Evolutionary conservation across 768 basidiomycete species (phyloP), one percentile per base, ranked within the genome.

Genomic region (Phanerodontia chrysosporium): DNA sequence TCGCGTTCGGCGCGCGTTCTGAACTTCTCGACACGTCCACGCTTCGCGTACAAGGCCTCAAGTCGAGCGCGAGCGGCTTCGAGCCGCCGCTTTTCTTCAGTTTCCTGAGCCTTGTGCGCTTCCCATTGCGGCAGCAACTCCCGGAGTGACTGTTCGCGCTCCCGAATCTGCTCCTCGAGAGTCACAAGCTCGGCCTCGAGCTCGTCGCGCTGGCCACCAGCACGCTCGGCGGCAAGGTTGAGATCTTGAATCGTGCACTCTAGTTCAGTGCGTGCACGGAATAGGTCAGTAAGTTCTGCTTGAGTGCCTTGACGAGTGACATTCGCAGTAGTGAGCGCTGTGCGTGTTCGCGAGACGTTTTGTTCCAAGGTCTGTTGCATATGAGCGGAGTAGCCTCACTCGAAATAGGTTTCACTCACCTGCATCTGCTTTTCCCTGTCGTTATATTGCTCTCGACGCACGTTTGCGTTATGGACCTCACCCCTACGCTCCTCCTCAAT

Each of bases 1-100:
- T 99, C 96, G 8, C 97, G 85, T 66, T 95, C 93, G 0, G 80
- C 78, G 66, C 86, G 87, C 14, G 90, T 91, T 22, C 85, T 76
- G 76, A 97, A 99, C 66, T 89, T 90, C 52, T 85, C 84, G 39
- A 88, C 78, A 22, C 97, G 88, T 1, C 95, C 95, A 70, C 93
- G 94, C 69, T 98, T 98, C 2, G 90, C 87, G 67, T 89, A 94
- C 1, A 99, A 77, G 0, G 89, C 83, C 0, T 82, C 79, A 2
- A 98, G 74, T 48, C 79, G 81, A 1, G 90, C 86, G 52, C 82
- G 84, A 0, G 86, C 85, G 42, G 87, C 84, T 61, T 95, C 93
- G 63, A 97, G 78, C 27, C 77, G 81, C 49, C 83, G 80, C 67
- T 83, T 82, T 74, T 87, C 84, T 46, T 79, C 67, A 48, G 69